These are phyloP conservation scores for Tulasnella sp. DNA, from an alignment of 768 basidiomycete species.

Conservation along the genomic window DNA sequence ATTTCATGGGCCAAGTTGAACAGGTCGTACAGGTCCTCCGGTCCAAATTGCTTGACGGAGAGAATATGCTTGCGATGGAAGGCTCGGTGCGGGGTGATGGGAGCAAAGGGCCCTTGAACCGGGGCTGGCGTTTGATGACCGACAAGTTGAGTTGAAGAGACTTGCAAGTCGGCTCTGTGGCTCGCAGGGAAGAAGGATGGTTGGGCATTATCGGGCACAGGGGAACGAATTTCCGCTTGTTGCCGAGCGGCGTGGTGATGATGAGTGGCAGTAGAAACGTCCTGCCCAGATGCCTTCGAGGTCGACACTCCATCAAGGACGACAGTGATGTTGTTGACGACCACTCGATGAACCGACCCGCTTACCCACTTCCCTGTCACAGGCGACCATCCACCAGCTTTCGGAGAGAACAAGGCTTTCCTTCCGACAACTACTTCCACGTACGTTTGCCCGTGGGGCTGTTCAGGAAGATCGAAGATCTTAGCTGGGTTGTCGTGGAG, in stretches of 20 bases:
- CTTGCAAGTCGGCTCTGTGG: background rate
- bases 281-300: conserved; percentile 48
- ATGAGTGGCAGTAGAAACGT: conserved; percentile 42
- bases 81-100: conserved; percentile 56
- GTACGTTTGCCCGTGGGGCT: conserved; percentile 51
- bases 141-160: background rate
- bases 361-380: conserved; percentile 48
- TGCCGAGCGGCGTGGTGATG: background rate
- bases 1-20: conserved; percentile 95
- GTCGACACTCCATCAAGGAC: conserved; percentile 77
- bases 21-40: conserved; percentile 82
- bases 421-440: conserved; percentile 90
- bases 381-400: conserved; percentile 67
- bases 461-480: conserved; percentile 86
- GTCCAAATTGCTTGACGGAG: conserved; percentile 84
- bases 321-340: conserved; percentile 78
- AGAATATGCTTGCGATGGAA: conserved; percentile 93
- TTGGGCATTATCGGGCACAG: conserved; percentile 1
- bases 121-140: background rate
- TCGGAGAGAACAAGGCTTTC: conserved; percentile 41
- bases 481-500: conserved; percentile 84
- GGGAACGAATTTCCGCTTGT: background rate
- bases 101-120: conserved; percentile 29
- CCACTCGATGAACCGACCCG: conserved; percentile 81
- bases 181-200: background rate